Percentiles rank a stretch among this genome's conserved stretches.
phyloP scores from a whole-genome alignment of 352 stramenopile species.

The Pythium diclinum region DNA sequence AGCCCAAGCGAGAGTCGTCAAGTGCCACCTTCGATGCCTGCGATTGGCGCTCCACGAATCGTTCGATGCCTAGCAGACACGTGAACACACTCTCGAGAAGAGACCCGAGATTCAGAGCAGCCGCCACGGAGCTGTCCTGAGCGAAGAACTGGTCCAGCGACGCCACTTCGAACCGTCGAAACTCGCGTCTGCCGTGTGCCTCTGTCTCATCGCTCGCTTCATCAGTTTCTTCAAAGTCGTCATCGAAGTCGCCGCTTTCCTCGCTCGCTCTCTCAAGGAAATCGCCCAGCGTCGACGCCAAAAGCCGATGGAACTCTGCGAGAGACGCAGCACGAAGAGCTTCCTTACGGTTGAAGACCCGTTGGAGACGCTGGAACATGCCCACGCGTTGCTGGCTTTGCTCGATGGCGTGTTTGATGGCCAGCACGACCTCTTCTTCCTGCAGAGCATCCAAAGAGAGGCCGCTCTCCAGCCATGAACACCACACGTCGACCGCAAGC shows the following conservation, averaged over 20 bases:
- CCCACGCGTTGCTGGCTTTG: constrained; percentile 1
- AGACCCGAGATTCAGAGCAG: constrained; percentile 12
- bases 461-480: constrained; percentile 46
- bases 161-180: constrained; percentile 11
- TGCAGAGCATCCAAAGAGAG: constrained; percentile 54
- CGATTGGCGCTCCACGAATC: not conserved
- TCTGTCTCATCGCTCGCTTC: not conserved
- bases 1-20: not conserved
- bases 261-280: constrained; percentile 6
- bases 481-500: constrained; percentile 73
- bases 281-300: constrained; percentile 1
- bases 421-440: constrained; percentile 42
- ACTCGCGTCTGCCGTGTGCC: not conserved
- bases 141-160: constrained; percentile 9
- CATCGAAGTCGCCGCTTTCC: not conserved
- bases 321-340: constrained; percentile 8
- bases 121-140: constrained; percentile 5
- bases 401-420: constrained; percentile 23
- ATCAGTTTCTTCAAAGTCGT: not conserved
- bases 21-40: not conserved
- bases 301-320: constrained; percentile 13
- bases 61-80: constrained; percentile 14
- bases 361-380: constrained; percentile 9
- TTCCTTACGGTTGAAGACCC: constrained; percentile 1
- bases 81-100: constrained; percentile 20